These are phyloP conservation scores for Naegleria gruberi DNA, from an alignment of 208 protist species.

Conservation along the genomic window DNA sequence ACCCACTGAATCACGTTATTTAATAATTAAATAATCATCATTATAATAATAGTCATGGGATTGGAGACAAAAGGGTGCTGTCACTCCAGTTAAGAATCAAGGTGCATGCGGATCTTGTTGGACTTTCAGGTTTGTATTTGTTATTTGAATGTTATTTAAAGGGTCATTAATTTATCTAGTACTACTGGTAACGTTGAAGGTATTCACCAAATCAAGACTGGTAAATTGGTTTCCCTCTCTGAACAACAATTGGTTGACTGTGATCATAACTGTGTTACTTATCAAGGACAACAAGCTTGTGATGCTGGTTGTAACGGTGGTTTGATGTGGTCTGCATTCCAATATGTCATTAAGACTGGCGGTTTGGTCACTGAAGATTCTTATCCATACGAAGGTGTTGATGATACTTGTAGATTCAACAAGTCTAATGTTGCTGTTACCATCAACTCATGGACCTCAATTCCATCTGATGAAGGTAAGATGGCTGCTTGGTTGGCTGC, in stretches of 20 bases:
- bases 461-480: conserved; percentile 30
- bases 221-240: conserved; percentile 72
- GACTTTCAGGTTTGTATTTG: conserved; percentile 59
- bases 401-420: conserved; percentile 37
- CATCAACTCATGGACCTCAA: neutral
- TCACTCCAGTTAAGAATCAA: conserved; percentile 87
- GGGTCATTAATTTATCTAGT: conserved; percentile 47
- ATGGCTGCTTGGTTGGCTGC: conserved; percentile 33
- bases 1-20: neutral
- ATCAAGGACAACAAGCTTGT: neutral
- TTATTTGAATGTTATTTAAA: conserved; percentile 25
- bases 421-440: conserved; percentile 36
- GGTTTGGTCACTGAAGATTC: conserved; percentile 40
- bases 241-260: conserved; percentile 89
- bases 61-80: conserved; percentile 68
- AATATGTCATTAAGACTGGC: conserved; percentile 47
- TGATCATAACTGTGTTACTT: conserved; percentile 13
- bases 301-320: conserved; percentile 60
- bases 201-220: conserved; percentile 28
- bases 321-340: conserved; percentile 44
- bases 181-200: conserved; percentile 60
- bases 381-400: conserved; percentile 52
- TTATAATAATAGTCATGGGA: conserved; percentile 40
- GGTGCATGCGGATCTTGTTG: conserved; percentile 89
- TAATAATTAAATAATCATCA: neutral